Evolutionary conservation across 495 filamentous ascomycete genomes (phyloP).

Genomic region (Penicillium canariense): DNA sequence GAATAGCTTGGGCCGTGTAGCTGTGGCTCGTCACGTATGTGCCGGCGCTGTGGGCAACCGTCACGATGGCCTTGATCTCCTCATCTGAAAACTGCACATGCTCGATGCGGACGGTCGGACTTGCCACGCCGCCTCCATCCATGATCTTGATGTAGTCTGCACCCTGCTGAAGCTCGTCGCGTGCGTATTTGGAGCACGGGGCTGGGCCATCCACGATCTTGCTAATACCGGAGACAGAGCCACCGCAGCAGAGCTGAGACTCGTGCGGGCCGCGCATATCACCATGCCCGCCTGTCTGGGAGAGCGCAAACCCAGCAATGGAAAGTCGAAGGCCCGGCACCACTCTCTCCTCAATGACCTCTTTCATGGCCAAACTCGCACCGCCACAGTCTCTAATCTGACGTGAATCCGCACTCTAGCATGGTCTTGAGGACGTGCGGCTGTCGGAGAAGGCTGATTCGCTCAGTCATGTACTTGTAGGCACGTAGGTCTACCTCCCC

Average conservation of each 20-base stretch:
- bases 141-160: constrained; percentile 60
- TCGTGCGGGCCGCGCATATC: constrained; percentile 39
- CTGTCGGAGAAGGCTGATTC: constrained; percentile 14
- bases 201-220: constrained; percentile 49
- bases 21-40: constrained; percentile 57
- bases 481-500: constrained; percentile 31
- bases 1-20: constrained; percentile 49
- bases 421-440: constrained; percentile 34
- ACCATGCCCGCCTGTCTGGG: constrained; percentile 55
- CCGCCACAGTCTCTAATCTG: constrained; percentile 53
- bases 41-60: constrained; percentile 40
- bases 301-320: constrained; percentile 40
- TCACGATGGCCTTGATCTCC: constrained; percentile 51
- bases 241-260: constrained; percentile 40
- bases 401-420: constrained; percentile 53
- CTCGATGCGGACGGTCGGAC: constrained; percentile 47
- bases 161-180: constrained; percentile 50
- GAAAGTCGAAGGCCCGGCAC: constrained; percentile 47
- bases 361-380: constrained; percentile 45
- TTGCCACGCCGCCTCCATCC: constrained; percentile 52
- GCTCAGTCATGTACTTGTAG: constrained; percentile 23
- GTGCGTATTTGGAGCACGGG: constrained; percentile 44
- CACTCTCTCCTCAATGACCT: constrained; percentile 47
- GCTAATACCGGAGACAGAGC: constrained; percentile 26
- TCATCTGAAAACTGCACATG: constrained; percentile 51